Evolutionary conservation across 768 basidiomycete genomes (phyloP).

Genomic region (Asterophora parasitica): DNA sequence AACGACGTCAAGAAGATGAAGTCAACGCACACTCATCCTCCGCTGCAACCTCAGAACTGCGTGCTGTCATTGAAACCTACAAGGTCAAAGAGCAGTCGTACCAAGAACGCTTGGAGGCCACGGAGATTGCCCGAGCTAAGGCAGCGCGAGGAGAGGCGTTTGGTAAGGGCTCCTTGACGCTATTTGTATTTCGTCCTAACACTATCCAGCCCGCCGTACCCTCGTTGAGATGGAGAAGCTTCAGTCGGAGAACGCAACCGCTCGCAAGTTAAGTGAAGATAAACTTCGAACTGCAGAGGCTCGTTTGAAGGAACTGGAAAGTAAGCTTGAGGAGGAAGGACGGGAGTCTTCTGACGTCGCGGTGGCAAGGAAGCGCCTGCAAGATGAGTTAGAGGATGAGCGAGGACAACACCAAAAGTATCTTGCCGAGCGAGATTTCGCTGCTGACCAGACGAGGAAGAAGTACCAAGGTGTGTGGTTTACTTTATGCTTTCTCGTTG

Average conservation of each 20-base stretch:
- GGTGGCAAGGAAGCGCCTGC: slow-evolving; percentile 59
- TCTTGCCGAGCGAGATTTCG: slow-evolving; percentile 73
- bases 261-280: slow-evolving; percentile 48
- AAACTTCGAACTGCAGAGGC: slow-evolving; percentile 46
- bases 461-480: slow-evolving; percentile 68
- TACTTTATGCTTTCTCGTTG: background rate
- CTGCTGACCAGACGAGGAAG: slow-evolving; percentile 76
- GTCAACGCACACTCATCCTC: slow-evolving; percentile 53
- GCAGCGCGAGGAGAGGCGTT: slow-evolving; percentile 59
- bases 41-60: slow-evolving; percentile 58
- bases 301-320: slow-evolving; percentile 54
- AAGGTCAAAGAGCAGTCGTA: slow-evolving; percentile 58
- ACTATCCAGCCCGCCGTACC: slow-evolving; percentile 29
- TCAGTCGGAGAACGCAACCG: slow-evolving; percentile 44
- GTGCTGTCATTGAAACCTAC: slow-evolving; percentile 59
- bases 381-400: slow-evolving; percentile 75
- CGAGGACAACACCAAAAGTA: slow-evolving; percentile 77
- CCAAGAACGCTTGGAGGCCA: slow-evolving; percentile 56
- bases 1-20: slow-evolving; percentile 59
- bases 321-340: slow-evolving; percentile 62
- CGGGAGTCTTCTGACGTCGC: slow-evolving; percentile 63
- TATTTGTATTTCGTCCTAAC: background rate
- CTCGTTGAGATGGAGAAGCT: slow-evolving; percentile 60
- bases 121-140: slow-evolving; percentile 65
- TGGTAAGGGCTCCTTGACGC: slow-evolving; percentile 33